Percentiles rank a stretch among this genome's conserved stretches.
These are phyloP conservation scores for Jamesozyma jinghongensis DNA, from an alignment of 805 yeast species.

Conservation along the genomic window DNA sequence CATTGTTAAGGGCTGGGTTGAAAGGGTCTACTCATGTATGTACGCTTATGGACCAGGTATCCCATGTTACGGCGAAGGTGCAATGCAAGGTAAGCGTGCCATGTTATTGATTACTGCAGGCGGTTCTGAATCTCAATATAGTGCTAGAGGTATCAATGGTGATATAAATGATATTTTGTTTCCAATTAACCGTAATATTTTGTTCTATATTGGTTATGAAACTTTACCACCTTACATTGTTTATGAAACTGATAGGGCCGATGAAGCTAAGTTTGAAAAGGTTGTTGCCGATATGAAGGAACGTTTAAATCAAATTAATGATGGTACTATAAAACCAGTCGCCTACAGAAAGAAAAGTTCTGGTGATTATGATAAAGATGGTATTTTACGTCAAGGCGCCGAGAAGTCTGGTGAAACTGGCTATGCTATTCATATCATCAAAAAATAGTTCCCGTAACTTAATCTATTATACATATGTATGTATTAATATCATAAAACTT, in stretches of 20 bases:
- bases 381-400: too few species aligned
- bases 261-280: slow-evolving; percentile 3
- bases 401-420: too few species aligned
- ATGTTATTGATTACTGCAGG: slow-evolving; percentile 11
- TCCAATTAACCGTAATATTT: slow-evolving; percentile 21
- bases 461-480: too few species aligned
- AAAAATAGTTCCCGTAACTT: too few species aligned
- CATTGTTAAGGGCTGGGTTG: slow-evolving; percentile 28
- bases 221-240: slow-evolving; percentile 16
- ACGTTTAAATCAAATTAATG: slow-evolving; percentile 6
- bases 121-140: slow-evolving; percentile 11
- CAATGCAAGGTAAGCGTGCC: slow-evolving; percentile 18
- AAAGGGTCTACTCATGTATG: slow-evolving; percentile 20
- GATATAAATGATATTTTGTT: slow-evolving; percentile 17
- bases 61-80: slow-evolving; percentile 20
- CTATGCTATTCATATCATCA: too few species aligned
- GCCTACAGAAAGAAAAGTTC: slow-evolving; percentile 15
- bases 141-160: slow-evolving; percentile 19
- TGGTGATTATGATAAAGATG: slow-evolving; percentile 20
- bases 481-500: too few species aligned
- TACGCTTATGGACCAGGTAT: slow-evolving; percentile 20
- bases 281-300: slow-evolving; percentile 4
- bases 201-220: slow-evolving; percentile 19
- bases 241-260: slow-evolving; percentile 6
- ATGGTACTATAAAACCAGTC: slow-evolving; percentile 8